Conservation (phyloP, 2,329 filamentous ascomycete genomes). For the Beauveria varroae region DNA sequence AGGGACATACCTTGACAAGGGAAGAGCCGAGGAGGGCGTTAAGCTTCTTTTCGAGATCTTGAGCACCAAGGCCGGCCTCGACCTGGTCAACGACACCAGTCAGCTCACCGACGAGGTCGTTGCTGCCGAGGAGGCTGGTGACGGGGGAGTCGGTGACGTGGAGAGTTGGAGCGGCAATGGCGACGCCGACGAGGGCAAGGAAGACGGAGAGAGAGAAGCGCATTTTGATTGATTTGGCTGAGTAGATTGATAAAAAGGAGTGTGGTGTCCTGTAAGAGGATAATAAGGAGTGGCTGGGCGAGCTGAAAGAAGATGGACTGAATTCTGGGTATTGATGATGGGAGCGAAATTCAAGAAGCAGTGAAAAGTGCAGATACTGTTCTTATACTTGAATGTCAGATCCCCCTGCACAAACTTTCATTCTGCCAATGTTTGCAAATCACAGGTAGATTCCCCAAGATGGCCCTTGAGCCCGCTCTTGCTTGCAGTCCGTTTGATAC, state of each 20-base stretch:
- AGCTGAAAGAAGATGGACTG: neutral
- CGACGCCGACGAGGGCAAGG: constrained; percentile 14
- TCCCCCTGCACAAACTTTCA: no score
- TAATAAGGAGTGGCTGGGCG: constrained; percentile 8
- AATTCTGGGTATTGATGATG: neutral
- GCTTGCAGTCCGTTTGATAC: neutral
- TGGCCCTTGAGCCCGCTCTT: neutral
- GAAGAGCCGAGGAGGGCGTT: constrained; percentile 14
- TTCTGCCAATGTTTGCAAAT: neutral
- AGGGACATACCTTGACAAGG: constrained; percentile 13
- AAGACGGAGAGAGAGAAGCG: constrained; percentile 16
- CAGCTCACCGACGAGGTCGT: constrained; percentile 11
- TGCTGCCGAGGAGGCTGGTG: constrained; percentile 9
- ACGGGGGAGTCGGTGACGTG: constrained; percentile 2
- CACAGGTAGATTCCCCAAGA: neutral
- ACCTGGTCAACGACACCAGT: constrained; percentile 14
- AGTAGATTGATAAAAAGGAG: neutral
- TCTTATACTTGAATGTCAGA: constrained; percentile 3
- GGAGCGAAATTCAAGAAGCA: neutral
- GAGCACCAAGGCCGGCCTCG: constrained; percentile 13
- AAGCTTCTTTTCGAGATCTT: constrained; percentile 16
- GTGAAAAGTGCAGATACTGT: neutral
- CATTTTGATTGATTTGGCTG: constrained; percentile 13
- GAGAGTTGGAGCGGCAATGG: constrained; percentile 10
- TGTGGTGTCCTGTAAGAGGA: constrained; percentile 11